Conservation (phyloP, 2,329 filamentous ascomycete genomes). For the Fusarium nematophilum region DNA sequence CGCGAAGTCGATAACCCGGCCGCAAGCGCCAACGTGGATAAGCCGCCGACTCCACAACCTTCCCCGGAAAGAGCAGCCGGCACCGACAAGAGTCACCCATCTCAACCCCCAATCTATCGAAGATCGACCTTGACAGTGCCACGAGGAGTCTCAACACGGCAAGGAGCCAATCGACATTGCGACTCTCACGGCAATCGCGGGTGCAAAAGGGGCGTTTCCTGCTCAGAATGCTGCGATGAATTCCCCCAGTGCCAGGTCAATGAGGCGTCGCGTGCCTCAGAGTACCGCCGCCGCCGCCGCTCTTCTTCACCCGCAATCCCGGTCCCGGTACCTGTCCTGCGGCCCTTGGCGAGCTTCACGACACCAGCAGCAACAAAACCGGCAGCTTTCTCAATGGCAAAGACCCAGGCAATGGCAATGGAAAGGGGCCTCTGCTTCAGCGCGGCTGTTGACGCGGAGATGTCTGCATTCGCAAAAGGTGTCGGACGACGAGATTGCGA, state of each 20-base stretch:
- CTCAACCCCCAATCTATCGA: constrained; percentile 11
- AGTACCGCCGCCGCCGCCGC: constrained; percentile 20
- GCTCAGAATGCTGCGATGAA: constrained; percentile 41
- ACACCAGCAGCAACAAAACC: too few species aligned
- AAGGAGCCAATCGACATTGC: neutral
- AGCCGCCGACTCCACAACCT: constrained; percentile 15
- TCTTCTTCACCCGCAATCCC: constrained; percentile 14
- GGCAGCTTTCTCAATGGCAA: constrained; percentile 15
- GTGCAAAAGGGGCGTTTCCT: neutral
- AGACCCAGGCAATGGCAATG: constrained; percentile 1
- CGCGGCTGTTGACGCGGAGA: constrained; percentile 10
- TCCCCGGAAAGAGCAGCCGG: constrained; percentile 17
- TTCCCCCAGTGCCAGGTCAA: constrained; percentile 32
- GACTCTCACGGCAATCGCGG: neutral
- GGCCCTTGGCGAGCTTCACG: constrained; percentile 1
- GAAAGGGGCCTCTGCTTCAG: neutral
- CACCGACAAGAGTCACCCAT: constrained; percentile 34
- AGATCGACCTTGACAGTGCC: neutral
- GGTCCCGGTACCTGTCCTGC: constrained; percentile 1
- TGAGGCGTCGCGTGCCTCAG: constrained; percentile 35
- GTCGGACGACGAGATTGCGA: constrained; percentile 80
- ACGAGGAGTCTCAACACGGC: neutral
- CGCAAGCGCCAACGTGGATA: constrained; percentile 23
- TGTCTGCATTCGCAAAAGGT: constrained; percentile 50
- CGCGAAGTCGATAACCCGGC: constrained; percentile 31